Percentiles rank a stretch among this genome's conserved stretches.
phyloP scores from a whole-genome alignment of 2,329 filamentous ascomycete species.

The Cercospora brassicicola region DNA sequence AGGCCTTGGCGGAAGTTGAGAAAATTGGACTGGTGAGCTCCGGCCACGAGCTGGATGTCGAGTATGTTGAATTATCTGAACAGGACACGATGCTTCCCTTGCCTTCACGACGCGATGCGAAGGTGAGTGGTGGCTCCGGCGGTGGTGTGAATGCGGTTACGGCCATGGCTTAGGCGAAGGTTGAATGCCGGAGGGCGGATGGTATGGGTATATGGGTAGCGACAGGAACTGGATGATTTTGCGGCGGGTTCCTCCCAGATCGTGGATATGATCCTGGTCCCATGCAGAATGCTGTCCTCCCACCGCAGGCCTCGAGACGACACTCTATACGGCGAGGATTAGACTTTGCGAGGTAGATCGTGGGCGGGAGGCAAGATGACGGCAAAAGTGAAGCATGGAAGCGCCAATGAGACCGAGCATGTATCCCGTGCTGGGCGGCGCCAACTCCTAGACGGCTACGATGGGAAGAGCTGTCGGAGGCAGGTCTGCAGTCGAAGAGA shows the following conservation, averaged over 20 bases:
- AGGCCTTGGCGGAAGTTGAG: constrained; percentile 3
- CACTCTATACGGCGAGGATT: constrained; percentile 3
- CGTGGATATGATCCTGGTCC: neutral
- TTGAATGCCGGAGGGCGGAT: constrained; percentile 12
- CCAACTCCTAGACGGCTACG: constrained; percentile 4
- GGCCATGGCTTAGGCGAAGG: constrained; percentile 16
- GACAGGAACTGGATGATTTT: constrained; percentile 5
- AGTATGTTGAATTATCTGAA: constrained; percentile 13
- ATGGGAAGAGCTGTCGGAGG: neutral
- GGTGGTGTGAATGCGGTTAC: constrained; percentile 8
- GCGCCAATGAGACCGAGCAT: constrained; percentile 1
- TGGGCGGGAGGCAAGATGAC: constrained; percentile 3
- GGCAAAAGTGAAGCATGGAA: neutral
- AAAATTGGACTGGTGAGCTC: constrained; percentile 15
- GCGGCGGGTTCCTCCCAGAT: neutral
- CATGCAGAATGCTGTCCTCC: neutral
- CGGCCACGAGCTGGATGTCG: constrained; percentile 22
- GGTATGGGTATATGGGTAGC: constrained; percentile 11
- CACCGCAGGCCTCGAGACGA: neutral
- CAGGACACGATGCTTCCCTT: constrained; percentile 14
- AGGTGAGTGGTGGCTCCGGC: neutral
- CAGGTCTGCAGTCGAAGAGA: neutral
- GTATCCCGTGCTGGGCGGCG: neutral
- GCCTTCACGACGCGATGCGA: neutral
- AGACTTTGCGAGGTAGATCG: neutral